A percentile compares a stretch with the other conserved stretches of the same genome.
Conservation (phyloP, 345 rosid species). For the Draba incana region DNA sequence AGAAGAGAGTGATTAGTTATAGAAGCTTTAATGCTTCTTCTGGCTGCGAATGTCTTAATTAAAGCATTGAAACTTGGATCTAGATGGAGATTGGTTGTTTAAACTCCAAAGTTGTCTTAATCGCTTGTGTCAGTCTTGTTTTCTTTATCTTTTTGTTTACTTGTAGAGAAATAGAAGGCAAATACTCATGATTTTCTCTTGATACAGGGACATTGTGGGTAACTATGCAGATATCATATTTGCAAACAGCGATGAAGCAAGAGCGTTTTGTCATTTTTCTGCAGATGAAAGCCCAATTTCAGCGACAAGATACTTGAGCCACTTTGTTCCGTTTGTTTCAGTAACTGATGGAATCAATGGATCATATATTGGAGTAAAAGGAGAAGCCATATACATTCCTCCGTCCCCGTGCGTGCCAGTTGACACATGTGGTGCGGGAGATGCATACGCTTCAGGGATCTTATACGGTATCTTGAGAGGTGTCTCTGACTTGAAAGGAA, state of each 20-base stretch:
- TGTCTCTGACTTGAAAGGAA: slow-evolving; percentile 68
- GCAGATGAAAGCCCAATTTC: slow-evolving; percentile 70
- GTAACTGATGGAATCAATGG: slow-evolving; percentile 90
- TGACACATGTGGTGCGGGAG: slow-evolving; percentile 95
- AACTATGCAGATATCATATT: slow-evolving; percentile 80
- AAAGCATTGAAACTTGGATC: not conserved
- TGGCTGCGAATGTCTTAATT: not conserved
- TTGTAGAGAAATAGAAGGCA: not conserved
- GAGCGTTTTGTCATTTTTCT: slow-evolving; percentile 80
- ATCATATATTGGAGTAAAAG: slow-evolving; percentile 90
- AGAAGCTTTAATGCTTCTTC: slow-evolving; percentile 8
- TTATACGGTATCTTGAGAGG: slow-evolving; percentile 80
- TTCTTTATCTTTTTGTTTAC: not conserved
- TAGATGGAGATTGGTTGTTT: too few species aligned
- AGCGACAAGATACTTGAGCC: slow-evolving; percentile 84
- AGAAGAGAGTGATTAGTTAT: not conserved
- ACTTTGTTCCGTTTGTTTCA: slow-evolving; percentile 85
- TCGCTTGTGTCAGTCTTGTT: not conserved
- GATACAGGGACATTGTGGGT: slow-evolving; percentile 79
- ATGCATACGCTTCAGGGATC: slow-evolving; percentile 92
- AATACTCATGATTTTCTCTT: not conserved
- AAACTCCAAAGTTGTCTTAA: not conserved
- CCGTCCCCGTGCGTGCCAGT: slow-evolving; percentile 80
- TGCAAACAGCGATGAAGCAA: slow-evolving; percentile 89
- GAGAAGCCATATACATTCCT: slow-evolving; percentile 90